Conservation (phyloP, 2,329 filamentous ascomycete genomes). For the Epichloe glyceriae region DNA sequence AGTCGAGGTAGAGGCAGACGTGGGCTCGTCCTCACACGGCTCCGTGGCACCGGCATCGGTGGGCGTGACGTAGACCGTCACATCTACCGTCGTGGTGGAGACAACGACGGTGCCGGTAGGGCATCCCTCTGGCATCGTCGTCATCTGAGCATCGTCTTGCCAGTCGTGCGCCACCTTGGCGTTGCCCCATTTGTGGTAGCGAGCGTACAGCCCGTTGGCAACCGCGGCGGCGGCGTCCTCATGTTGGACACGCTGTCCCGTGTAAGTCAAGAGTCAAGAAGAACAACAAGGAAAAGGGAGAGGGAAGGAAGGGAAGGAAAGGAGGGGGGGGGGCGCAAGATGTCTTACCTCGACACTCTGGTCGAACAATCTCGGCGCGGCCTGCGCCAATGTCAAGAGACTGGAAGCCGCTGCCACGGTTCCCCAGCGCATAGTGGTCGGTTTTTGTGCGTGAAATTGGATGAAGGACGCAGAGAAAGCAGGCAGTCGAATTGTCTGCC, state of each 20-base stretch:
- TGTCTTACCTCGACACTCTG: background rate
- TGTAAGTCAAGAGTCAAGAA: background rate
- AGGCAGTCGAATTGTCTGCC: background rate
- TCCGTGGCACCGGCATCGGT: constrained; percentile 6
- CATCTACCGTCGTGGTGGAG: constrained; percentile 20
- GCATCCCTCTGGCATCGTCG: constrained; percentile 10
- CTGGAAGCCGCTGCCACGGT: constrained; percentile 3
- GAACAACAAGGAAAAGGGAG: too few species aligned
- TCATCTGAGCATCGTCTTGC: background rate
- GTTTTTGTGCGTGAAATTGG: too few species aligned
- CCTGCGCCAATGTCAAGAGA: constrained; percentile 3
- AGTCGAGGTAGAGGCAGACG: background rate
- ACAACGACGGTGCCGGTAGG: constrained; percentile 13
- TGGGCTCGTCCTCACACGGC: background rate
- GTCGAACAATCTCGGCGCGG: constrained; percentile 1
- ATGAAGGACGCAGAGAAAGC: too few species aligned
- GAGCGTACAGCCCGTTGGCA: constrained; percentile 1
- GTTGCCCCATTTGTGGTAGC: background rate
- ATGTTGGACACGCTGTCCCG: background rate
- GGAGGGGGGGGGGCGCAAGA: background rate
- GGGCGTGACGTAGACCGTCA: constrained; percentile 19
- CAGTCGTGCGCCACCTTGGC: background rate
- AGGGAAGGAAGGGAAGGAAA: background rate
- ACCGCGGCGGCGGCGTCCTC: background rate
- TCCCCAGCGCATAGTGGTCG: background rate